Conservation (phyloP, 208 protist species). For the Leishmania tropica region DNA sequence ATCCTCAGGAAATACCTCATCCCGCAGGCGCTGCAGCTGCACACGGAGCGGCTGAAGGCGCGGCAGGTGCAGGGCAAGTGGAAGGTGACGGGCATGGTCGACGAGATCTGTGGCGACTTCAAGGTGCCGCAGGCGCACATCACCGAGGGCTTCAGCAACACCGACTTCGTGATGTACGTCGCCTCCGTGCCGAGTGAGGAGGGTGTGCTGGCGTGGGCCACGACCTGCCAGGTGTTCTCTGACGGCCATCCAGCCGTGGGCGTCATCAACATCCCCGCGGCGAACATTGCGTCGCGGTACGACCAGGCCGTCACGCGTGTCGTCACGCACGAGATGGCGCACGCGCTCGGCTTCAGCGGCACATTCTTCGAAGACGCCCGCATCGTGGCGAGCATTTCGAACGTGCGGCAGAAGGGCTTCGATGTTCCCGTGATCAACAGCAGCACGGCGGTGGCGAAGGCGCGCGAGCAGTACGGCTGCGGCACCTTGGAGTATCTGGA, state of each 20-base stretch:
- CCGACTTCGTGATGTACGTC: constrained; percentile 79
- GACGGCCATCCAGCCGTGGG: constrained; percentile 38
- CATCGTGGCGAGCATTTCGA: constrained; percentile 7
- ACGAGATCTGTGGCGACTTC: not conserved
- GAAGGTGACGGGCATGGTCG: constrained; percentile 15
- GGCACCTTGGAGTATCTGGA: constrained; percentile 50
- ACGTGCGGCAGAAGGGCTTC: not conserved
- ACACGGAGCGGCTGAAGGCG: constrained; percentile 59
- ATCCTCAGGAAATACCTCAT: constrained; percentile 39
- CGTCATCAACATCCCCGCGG: constrained; percentile 54
- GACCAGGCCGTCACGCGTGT: constrained; percentile 19
- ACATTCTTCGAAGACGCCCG: not conserved
- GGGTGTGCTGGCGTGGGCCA: constrained; percentile 43
- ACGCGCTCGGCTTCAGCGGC: constrained; percentile 81
- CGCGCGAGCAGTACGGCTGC: constrained; percentile 61
- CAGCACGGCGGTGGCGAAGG: not conserved
- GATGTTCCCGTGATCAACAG: not conserved
- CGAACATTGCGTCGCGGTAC: constrained; percentile 16
- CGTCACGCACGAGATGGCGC: constrained; percentile 80
- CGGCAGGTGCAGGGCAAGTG: constrained; percentile 21
- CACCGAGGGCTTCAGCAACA: constrained; percentile 37
- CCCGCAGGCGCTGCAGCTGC: constrained; percentile 48
- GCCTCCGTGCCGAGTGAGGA: constrained; percentile 32
- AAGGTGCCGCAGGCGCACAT: constrained; percentile 28
- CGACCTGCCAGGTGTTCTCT: constrained; percentile 33